Percentiles rank a stretch among this genome's conserved stretches.
phyloP scores from a whole-genome alignment of 2,329 filamentous ascomycete genomes.

The Phaeophleospora eucalypticola region DNA sequence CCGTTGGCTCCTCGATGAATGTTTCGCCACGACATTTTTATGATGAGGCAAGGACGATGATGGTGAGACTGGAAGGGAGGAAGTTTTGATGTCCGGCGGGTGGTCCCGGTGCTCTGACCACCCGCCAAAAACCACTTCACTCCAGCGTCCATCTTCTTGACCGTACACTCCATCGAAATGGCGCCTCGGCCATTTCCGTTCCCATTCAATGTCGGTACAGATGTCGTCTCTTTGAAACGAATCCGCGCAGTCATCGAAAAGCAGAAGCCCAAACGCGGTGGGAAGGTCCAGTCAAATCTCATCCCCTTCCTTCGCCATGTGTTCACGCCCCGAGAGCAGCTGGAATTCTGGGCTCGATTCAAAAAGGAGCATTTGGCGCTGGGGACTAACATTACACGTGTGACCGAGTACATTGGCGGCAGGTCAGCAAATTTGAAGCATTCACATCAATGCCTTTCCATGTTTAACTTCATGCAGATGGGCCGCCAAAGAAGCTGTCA shows the following conservation, averaged over 20 bases:
- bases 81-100: too few relatives aligned
- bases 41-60: too few relatives aligned
- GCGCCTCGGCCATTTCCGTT: slow-evolving; percentile 56
- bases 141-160: background rate
- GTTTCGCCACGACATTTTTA: too few relatives aligned
- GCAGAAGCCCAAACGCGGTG: slow-evolving; percentile 21
- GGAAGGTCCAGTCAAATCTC: slow-evolving; percentile 4
- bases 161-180: slow-evolving; percentile 29
- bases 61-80: too few relatives aligned
- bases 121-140: too few relatives aligned
- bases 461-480: slow-evolving; percentile 30
- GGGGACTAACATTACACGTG: background rate
- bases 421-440: too few relatives aligned
- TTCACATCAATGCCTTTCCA: background rate
- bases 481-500: slow-evolving; percentile 50
- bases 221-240: slow-evolving; percentile 68
- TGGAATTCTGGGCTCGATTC: slow-evolving; percentile 16
- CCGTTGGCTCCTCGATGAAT: too few relatives aligned
- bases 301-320: slow-evolving; percentile 24
- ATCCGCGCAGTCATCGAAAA: slow-evolving; percentile 55
- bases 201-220: slow-evolving; percentile 68
- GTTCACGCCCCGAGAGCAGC: slow-evolving; percentile 25
- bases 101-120: too few relatives aligned
- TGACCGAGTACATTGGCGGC: slow-evolving; percentile 18
- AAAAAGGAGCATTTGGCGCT: background rate